These are phyloP conservation scores for Paraconiothyrium sp. DNA, from an alignment of 2,329 filamentous ascomycete genomes.

Conservation along the genomic window DNA sequence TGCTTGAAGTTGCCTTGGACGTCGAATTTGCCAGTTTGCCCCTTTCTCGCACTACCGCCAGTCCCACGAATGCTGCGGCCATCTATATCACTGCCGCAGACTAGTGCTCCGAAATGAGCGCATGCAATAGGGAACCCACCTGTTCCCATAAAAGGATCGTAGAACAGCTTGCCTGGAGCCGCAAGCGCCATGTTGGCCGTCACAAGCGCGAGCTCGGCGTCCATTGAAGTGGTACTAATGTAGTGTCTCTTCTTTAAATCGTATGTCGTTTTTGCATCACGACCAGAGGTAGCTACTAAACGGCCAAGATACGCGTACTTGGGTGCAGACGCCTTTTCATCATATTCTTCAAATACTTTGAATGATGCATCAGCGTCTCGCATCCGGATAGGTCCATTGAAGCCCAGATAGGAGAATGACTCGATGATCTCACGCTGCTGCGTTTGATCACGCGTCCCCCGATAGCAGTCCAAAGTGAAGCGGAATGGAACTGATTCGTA, in stretches of 20 bases:
- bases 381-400: constrained; percentile 82
- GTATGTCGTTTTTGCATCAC: constrained; percentile 75
- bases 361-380: constrained; percentile 74
- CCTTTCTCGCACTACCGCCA: constrained; percentile 53
- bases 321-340: constrained; percentile 61
- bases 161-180: constrained; percentile 83
- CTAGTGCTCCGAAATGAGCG: constrained; percentile 85
- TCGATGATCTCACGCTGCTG: constrained; percentile 81
- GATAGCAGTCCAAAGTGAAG: constrained; percentile 85
- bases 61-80: constrained; percentile 85
- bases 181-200: constrained; percentile 92
- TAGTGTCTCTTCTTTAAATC: constrained; percentile 94
- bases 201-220: constrained; percentile 88
- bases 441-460: constrained; percentile 71
- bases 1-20: constrained; percentile 82
- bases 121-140: constrained; percentile 92
- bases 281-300: constrained; percentile 71
- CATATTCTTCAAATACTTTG: constrained; percentile 84
- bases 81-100: constrained; percentile 92
- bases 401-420: constrained; percentile 79
- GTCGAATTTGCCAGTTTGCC: constrained; percentile 52
- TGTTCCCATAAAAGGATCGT: constrained; percentile 95
- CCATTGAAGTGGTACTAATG: constrained; percentile 97
- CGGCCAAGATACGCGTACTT: constrained; percentile 76
- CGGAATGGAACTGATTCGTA: constrained; percentile 78